Percentiles rank a stretch among this genome's conserved stretches.
phyloP scores from a whole-genome alignment of 2,329 filamentous ascomycete genomes.

The Chrysosporium queenslandicum region DNA sequence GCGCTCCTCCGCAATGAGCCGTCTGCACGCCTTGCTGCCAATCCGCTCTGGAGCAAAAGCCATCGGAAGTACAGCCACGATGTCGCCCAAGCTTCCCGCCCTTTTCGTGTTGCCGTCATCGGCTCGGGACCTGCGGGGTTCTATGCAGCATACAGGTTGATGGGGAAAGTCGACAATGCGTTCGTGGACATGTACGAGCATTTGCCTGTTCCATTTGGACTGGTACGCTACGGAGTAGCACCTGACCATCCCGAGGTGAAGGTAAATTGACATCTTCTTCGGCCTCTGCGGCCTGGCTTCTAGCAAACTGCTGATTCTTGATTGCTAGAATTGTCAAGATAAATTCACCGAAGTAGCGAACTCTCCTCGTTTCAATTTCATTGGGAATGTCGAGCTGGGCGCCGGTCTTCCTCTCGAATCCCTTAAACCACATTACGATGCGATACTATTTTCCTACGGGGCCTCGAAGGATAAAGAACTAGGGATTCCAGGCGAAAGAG shows the following conservation, averaged over 20 bases:
- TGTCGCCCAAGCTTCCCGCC: conserved; percentile 29
- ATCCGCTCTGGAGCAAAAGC: background rate
- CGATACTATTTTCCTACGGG: conserved; percentile 85
- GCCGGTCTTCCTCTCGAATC: conserved; percentile 54
- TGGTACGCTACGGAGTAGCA: conserved; percentile 91
- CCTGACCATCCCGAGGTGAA: conserved; percentile 98
- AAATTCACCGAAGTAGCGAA: conserved; percentile 83
- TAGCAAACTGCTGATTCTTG: background rate
- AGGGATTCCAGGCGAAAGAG: conserved; percentile 64
- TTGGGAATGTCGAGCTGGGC: conserved; percentile 80
- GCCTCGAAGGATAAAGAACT: conserved; percentile 73
- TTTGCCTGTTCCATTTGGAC: conserved; percentile 80
- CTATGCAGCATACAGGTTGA: conserved; percentile 79
- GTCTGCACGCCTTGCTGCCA: background rate
- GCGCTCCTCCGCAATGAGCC: background rate
- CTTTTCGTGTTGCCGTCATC: conserved; percentile 73
- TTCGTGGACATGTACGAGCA: conserved; percentile 94
- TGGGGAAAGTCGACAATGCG: conserved; percentile 61
- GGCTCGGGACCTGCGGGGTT: conserved; percentile 94
- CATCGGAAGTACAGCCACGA: conserved; percentile 14
- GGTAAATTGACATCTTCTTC: conserved; percentile 41
- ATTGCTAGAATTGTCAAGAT: conserved; percentile 73
- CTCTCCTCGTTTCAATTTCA: conserved; percentile 74
- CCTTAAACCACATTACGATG: conserved; percentile 77
- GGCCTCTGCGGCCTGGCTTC: background rate